phyloP scores from a whole-genome alignment of 441 rosid species.

The Mallotus japonicus region DNA sequence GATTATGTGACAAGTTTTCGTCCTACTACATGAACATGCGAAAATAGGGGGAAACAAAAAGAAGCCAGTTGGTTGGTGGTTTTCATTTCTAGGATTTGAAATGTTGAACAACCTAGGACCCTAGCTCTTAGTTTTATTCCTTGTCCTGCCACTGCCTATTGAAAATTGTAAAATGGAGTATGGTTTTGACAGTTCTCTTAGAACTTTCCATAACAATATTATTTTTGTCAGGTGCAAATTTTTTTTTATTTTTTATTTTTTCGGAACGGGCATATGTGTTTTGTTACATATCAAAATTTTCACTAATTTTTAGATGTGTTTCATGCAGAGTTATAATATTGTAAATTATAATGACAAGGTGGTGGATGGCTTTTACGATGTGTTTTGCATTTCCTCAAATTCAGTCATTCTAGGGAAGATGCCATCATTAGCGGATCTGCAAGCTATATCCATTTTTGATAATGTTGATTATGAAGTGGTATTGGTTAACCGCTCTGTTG shows the following conservation, averaged over 20 bases:
- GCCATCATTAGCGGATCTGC: slow-evolving; percentile 88
- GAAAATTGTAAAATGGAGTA: neutral
- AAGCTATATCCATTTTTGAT: slow-evolving; percentile 61
- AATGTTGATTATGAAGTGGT: slow-evolving; percentile 75
- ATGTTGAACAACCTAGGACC: neutral
- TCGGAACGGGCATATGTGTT: too few species aligned
- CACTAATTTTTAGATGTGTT: slow-evolving; percentile 13
- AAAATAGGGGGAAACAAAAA: neutral
- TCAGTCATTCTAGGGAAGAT: slow-evolving; percentile 62
- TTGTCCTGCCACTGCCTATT: neutral
- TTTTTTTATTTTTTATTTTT: neutral
- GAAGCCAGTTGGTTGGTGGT: neutral
- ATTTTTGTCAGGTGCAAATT: neutral
- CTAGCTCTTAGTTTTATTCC: neutral
- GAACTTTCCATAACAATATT: neutral
- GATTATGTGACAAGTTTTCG: neutral
- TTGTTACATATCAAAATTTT: neutral
- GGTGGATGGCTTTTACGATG: slow-evolving; percentile 92
- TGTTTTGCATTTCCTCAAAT: slow-evolving; percentile 63
- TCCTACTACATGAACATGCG: neutral
- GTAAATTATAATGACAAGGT: slow-evolving; percentile 83
- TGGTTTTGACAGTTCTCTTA: neutral
- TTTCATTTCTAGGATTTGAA: neutral
- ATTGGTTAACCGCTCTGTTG: slow-evolving; percentile 74
- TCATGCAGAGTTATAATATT: slow-evolving; percentile 83